These are phyloP conservation scores for Ogataea nitratoaversa DNA, from an alignment of 805 yeast species.

Conservation along the genomic window DNA sequence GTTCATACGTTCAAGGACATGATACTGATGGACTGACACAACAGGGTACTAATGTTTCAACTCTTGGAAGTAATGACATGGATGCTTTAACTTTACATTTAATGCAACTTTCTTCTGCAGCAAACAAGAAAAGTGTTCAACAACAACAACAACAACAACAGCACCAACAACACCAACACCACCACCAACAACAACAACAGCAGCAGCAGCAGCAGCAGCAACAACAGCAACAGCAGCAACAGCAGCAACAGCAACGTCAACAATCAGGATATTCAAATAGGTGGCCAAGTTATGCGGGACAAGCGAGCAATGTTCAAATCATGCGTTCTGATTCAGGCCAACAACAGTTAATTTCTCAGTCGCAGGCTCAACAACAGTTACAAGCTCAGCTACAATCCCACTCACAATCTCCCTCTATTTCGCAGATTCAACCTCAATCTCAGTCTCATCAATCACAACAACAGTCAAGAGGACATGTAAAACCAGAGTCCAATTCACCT, in stretches of 20 bases:
- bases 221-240: background rate
- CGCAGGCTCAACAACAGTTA: too few relatives aligned
- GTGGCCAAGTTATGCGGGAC: background rate
- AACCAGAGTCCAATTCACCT: background rate
- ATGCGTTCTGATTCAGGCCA: too few relatives aligned
- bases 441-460: conserved; percentile 1
- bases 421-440: background rate
- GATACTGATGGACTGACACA: conserved; percentile 1
- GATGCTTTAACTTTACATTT: conserved; percentile 26
- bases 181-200: conserved; percentile 3
- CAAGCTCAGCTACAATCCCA: too few relatives aligned
- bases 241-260: too few relatives aligned
- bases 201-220: conserved; percentile 5
- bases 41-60: conserved; percentile 10
- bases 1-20: conserved; percentile 1
- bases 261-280: too few relatives aligned
- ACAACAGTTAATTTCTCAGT: too few relatives aligned
- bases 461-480: conserved; percentile 5
- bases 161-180: conserved; percentile 4
- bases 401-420: too few relatives aligned
- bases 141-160: background rate
- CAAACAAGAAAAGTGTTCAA: background rate
- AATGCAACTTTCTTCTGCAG: conserved; percentile 15
- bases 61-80: conserved; percentile 21
- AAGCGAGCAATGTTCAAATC: too few relatives aligned